Evolutionary conservation across 2,329 filamentous ascomycete species (phyloP).

Genomic region (Colletotrichum sp.): DNA sequence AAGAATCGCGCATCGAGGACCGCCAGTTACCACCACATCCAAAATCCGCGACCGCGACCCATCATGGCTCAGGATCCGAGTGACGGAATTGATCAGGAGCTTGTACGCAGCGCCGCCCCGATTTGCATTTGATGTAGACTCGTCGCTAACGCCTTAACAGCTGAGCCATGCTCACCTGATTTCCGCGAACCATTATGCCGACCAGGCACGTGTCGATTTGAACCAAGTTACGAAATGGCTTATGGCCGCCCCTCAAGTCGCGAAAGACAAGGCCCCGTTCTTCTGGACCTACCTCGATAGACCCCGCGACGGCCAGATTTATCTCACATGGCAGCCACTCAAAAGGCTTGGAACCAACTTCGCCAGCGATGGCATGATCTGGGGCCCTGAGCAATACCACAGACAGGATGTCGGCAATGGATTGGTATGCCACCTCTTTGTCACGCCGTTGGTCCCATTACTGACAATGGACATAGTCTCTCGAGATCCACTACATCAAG

Average conservation of each 20-base stretch:
- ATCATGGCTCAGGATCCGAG: conserved; percentile 23
- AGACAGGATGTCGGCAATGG: conserved; percentile 73
- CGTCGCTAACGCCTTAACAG: conserved; percentile 46
- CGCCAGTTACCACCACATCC: neutral
- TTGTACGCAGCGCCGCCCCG: conserved; percentile 6
- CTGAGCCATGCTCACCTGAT: conserved; percentile 90
- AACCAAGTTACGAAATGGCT: conserved; percentile 85
- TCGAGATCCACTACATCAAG: conserved; percentile 89
- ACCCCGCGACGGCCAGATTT: conserved; percentile 80
- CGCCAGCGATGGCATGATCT: conserved; percentile 91
- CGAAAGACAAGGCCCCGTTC: conserved; percentile 84
- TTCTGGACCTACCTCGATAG: conserved; percentile 91
- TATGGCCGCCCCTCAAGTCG: conserved; percentile 81
- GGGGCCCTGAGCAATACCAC: conserved; percentile 80
- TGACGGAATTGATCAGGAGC: conserved; percentile 22
- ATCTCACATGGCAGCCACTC: conserved; percentile 88
- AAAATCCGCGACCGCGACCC: neutral
- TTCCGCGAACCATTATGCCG: conserved; percentile 81
- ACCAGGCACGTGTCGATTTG: conserved; percentile 72
- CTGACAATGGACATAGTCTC: conserved; percentile 58
- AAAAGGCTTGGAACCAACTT: conserved; percentile 75
- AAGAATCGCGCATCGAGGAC: neutral
- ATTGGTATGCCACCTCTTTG: conserved; percentile 47
- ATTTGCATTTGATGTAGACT: conserved; percentile 36
- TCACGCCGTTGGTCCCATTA: neutral